Base-by-base conservation (phyloP, 768 basidiomycete species). In the Clitopilus hobsonii region DNA sequence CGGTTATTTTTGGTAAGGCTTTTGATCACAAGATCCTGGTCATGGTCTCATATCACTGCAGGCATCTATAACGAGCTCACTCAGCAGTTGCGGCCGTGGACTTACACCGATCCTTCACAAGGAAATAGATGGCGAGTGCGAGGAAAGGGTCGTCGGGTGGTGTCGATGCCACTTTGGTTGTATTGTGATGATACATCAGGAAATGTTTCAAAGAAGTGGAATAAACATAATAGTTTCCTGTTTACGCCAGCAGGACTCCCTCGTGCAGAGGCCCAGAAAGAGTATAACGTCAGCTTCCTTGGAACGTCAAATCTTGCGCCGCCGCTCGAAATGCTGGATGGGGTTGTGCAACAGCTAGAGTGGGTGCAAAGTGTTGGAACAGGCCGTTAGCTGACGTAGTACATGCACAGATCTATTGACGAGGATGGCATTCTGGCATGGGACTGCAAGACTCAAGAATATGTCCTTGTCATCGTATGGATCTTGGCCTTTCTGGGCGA, bases 131-230 rank as follows among this genome's bases (percentile, higher is more conserved):
- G 70, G 69, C 58, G 65, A 2, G 29, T 5, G 1, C 49, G 47
- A 13, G 67, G 70, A 1, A 58, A 71, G 4, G 71, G 72, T 0
- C 41, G 57, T 16, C 66, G 64, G 25, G 71, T 75, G 2, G 22
- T 66, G 6, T 26, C 64, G 0, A 52, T 71, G 11, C 68, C 69
- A 8, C 38, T 77, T 0, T 74, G 74, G 71, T 28, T 73, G 1
- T 77, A 76, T 56, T 75, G 74, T 52, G 74, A 77, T 38, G 72
- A 77, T 52, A 74, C 72, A 0, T 77, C 73, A 0, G 76, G 76
- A 0, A 78, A 78, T 54, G 26, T 58, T 1, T 79, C 75, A 0
- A 79, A 78, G 57, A 74, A 75, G 54, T 78, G 76, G 75, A 79
- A 78, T 54, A 65, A 73, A 51, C 76, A 77, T 51, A 74, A 77